phyloP scores from a whole-genome alignment of 306 rosid genomes.

The Prunus kanzakura region DNA sequence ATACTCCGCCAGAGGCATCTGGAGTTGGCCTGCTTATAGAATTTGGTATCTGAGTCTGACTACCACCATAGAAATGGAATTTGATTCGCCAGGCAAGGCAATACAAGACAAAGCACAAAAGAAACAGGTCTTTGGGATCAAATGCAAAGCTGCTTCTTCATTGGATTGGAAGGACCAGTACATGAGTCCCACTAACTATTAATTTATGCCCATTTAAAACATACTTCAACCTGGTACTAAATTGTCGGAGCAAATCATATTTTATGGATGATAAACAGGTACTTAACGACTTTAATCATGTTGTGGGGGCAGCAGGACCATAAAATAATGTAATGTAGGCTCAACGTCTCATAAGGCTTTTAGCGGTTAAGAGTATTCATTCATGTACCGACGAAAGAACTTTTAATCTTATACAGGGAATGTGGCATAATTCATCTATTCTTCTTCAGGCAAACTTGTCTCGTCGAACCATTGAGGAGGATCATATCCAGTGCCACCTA shows the following conservation, averaged over 20 bases:
- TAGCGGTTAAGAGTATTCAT: too few species aligned
- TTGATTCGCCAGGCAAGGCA: too few species aligned
- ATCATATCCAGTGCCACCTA: constrained; percentile 88
- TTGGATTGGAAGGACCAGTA: background rate
- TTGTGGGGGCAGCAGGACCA: background rate
- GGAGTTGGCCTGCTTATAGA: background rate
- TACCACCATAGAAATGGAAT: too few species aligned
- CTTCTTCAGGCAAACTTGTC: constrained; percentile 45
- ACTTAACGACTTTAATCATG: background rate
- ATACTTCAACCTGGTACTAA: background rate
- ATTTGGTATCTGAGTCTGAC: background rate
- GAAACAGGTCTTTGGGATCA: background rate
- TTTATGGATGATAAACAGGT: background rate
- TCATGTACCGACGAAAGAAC: too few species aligned
- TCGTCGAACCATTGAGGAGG: constrained; percentile 91
- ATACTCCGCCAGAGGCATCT: background rate
- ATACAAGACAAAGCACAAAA: background rate
- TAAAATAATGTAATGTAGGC: background rate
- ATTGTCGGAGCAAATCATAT: too few species aligned
- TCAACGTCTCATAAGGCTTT: background rate
- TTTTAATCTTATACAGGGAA: background rate
- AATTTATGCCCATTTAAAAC: background rate
- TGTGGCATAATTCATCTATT: constrained; percentile 8
- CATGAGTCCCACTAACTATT: background rate
- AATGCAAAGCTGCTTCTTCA: background rate